Conservation (phyloP, 75 land plant species). For the Azolla pinnata region DNA sequence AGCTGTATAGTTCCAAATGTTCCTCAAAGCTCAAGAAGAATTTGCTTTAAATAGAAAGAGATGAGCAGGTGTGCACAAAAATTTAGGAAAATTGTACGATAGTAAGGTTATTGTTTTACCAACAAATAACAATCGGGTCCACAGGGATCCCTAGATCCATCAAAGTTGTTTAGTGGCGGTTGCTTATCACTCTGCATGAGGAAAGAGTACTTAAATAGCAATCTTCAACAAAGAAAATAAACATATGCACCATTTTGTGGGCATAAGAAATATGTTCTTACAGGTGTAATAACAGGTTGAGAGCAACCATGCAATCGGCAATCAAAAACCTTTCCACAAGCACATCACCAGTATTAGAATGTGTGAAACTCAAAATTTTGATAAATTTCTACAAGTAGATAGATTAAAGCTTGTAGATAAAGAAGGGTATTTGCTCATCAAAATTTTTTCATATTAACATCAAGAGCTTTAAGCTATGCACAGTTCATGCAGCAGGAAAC, state of each 20-base stretch:
- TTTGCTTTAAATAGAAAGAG: no score
- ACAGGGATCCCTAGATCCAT: slow-evolving; percentile 57
- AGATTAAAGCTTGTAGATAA: no score
- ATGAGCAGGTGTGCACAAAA: not conserved
- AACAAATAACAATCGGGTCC: slow-evolving; percentile 60
- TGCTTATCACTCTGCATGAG: slow-evolving; percentile 74
- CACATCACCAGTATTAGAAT: no score
- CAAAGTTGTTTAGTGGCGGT: slow-evolving; percentile 37
- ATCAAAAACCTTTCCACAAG: slow-evolving; percentile 99
- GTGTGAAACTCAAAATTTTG: no score
- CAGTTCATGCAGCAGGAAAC: no score
- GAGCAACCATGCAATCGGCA: slow-evolving; percentile 99
- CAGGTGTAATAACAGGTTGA: slow-evolving; percentile 85
- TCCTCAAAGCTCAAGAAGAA: no score
- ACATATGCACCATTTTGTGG: no score
- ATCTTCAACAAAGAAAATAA: not conserved
- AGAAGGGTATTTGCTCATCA: no score
- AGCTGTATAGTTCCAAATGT: no score
- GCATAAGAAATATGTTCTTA: slow-evolving; percentile 26
- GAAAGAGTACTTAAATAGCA: not conserved
- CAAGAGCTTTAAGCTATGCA: no score
- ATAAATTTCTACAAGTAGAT: no score
- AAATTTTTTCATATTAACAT: no score
- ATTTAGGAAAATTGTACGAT: not conserved
- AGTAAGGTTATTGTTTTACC: slow-evolving; percentile 31